Conservation (phyloP, 2,329 filamentous ascomycete species). For the Cercospora beticola region DNA sequence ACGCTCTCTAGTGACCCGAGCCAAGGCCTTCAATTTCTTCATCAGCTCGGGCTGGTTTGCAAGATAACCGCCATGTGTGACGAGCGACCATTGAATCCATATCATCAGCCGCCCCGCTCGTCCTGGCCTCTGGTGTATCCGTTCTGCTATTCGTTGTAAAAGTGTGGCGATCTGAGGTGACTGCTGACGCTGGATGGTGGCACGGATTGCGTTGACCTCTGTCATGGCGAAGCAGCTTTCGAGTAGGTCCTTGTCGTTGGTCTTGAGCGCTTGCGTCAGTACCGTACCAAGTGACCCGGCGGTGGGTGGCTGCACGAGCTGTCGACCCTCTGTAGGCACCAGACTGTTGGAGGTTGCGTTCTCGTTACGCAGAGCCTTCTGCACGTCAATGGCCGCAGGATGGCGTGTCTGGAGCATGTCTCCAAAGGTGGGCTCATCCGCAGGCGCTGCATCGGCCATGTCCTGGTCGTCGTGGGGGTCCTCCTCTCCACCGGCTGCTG, state of each 20-base stretch:
- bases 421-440: conserved; percentile 70
- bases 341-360: conserved; percentile 47
- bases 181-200: conserved; percentile 87
- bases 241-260: conserved; percentile 84
- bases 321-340: conserved; percentile 42
- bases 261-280: conserved; percentile 88
- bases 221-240: conserved; percentile 86
- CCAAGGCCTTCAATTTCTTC: conserved; percentile 72
- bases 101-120: conserved; percentile 86
- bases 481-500: conserved; percentile 30
- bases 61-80: conserved; percentile 87
- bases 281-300: conserved; percentile 81
- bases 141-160: conserved; percentile 79
- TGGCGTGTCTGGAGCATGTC: conserved; percentile 73
- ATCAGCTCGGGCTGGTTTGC: conserved; percentile 82
- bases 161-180: conserved; percentile 77
- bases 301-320: conserved; percentile 42
- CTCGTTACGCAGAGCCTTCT: conserved; percentile 49
- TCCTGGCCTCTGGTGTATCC: conserved; percentile 82
- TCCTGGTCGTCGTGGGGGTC: conserved; percentile 30
- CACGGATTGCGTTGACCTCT: conserved; percentile 73
- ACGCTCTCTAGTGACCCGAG: conserved; percentile 84
- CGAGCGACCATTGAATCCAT: conserved; percentile 94
- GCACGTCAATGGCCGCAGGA: conserved; percentile 69
- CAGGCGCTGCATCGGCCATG: conserved; percentile 30